Conservation (phyloP, 2,329 filamentous ascomycete species). For the Colletotrichum kahawae region DNA sequence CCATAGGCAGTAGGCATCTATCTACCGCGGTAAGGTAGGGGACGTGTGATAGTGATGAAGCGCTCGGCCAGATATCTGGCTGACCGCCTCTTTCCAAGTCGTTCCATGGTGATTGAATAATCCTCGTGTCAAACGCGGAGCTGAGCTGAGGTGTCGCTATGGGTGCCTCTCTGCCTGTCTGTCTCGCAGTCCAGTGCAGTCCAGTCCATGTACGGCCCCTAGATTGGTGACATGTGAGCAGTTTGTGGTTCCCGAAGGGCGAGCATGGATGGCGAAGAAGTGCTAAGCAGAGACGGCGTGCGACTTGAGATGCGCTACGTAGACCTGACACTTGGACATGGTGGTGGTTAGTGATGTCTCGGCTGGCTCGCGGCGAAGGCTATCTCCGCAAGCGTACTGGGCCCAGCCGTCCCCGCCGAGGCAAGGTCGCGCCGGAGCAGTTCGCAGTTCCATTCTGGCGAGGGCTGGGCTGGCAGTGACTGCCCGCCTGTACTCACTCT, state of each 20-base stretch:
- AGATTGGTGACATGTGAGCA: slow-evolving; percentile 19
- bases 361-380: not conserved
- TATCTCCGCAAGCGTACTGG: slow-evolving; percentile 19
- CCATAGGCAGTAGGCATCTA: not conserved
- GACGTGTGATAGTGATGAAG: not conserved
- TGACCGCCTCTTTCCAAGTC: slow-evolving; percentile 16
- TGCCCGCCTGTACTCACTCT: not conserved
- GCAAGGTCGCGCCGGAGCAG: not conserved
- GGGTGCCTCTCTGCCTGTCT: not conserved
- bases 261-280: not conserved
- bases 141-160: slow-evolving; percentile 12
- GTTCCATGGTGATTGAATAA: not conserved
- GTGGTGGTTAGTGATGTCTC: slow-evolving; percentile 16
- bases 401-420: not conserved
- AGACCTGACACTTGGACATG: slow-evolving; percentile 17
- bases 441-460: not conserved
- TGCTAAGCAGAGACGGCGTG: slow-evolving; percentile 17
- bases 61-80: not conserved
- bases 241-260: slow-evolving; percentile 8
- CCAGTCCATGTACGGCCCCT: not conserved
- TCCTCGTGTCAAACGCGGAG: not conserved
- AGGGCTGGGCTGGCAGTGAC: not conserved
- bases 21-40: not conserved
- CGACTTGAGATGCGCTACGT: slow-evolving; percentile 1
- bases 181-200: not conserved